Base-by-base conservation (phyloP, 208 protist genomes). In the Wallacemonas sp. region DNA sequence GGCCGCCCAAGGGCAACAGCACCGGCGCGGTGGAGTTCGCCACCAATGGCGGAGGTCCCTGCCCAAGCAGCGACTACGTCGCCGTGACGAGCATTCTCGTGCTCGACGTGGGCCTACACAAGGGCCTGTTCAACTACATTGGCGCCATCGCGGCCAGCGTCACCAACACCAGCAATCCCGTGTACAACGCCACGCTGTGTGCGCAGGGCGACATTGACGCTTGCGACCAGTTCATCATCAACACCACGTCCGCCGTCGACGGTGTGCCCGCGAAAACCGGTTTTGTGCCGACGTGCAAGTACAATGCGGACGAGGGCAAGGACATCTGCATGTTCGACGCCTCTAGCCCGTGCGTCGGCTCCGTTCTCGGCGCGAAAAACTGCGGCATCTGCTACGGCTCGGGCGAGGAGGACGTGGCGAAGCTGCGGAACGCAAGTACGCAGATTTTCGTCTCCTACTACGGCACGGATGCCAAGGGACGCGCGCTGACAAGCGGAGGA, bases 121-220 rank as follows among this genome's bases (percentile, higher is more conserved):
- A 83, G 18, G 90, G 90, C 12, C 41, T 67, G 8, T 96, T 96
- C 74, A 91, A 93, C 70, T 96, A 96, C 70, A 64, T 86, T 26
- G 77, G 68, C 2, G 50, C 62, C 11, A 49, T 44, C 18, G 18
- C 33, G 11, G 36, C 28, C 0, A 46, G 36, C n/a, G 69, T 29
- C 25, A 46, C 16, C 20, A 57, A 25, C 12, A 39, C 74, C 14
- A 20, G 57, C 1, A 85, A 88, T 65, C 72, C 75, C 1, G 48
- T 79, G 49, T 85, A 82, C 61, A 57, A 87, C 57, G 5, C 20
- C 2, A 44, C 25, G 14, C 10, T 46, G 45, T 77, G 65, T 48
- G 42, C 14, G 10, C 2, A 16, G 18, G n/a, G 16, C 11, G 29
- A 11, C 48, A 28, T 44, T 1, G 26, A 3, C 4, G 16, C 18